Conservation (phyloP, 768 basidiomycete species). For the Chalciporus pseudorubinellus region DNA sequence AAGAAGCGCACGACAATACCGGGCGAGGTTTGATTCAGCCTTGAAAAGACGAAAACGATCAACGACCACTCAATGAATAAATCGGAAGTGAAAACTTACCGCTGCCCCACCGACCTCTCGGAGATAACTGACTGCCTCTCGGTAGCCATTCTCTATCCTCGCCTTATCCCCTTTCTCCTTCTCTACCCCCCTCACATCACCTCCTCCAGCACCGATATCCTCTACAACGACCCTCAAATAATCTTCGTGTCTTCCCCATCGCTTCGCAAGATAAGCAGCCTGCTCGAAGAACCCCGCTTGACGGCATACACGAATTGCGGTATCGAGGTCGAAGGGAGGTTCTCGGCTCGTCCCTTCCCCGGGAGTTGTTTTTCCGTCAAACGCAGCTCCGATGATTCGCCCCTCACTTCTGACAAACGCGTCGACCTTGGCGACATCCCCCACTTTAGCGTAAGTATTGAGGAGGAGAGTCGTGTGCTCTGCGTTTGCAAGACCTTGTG, state of each 20-base stretch:
- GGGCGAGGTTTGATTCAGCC: conserved; percentile 84
- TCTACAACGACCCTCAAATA: conserved; percentile 93
- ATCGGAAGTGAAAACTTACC: conserved; percentile 45
- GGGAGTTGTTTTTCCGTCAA: conserved; percentile 18
- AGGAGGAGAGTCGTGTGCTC: conserved; percentile 96
- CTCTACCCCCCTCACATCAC: conserved; percentile 7
- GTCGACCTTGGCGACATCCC: conserved; percentile 85
- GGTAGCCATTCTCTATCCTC: conserved; percentile 47
- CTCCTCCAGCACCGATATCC: conserved; percentile 54
- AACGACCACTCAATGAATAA: neutral
- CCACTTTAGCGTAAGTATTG: conserved; percentile 96
- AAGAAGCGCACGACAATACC: conserved; percentile 87
- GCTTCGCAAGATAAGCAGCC: conserved; percentile 88
- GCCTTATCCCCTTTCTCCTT: conserved; percentile 13
- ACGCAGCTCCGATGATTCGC: conserved; percentile 33
- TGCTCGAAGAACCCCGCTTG: conserved; percentile 97
- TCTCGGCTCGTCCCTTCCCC: conserved; percentile 53
- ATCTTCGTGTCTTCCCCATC: conserved; percentile 89
- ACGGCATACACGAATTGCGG: conserved; percentile 93
- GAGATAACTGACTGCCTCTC: conserved; percentile 79
- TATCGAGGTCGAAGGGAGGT: conserved; percentile 94
- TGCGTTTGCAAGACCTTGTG: conserved; percentile 84
- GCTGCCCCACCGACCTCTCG: conserved; percentile 73
- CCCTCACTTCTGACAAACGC: conserved; percentile 91
- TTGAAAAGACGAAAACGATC: conserved; percentile 23